These are phyloP conservation scores for Leccinum truebloodii DNA, from an alignment of 768 basidiomycete species.

Conservation along the genomic window DNA sequence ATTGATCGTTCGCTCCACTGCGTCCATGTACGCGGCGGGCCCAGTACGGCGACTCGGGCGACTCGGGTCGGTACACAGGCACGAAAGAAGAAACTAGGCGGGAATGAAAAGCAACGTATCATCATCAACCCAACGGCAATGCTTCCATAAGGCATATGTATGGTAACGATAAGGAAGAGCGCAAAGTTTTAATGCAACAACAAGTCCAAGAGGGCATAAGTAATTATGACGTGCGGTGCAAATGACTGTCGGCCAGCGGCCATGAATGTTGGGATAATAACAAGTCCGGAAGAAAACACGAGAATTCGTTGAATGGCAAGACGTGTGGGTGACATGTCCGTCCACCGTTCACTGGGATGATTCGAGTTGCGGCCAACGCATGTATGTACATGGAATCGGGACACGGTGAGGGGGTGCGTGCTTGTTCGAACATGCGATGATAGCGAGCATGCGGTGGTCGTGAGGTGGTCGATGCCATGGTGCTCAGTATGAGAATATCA, in stretches of 20 bases:
- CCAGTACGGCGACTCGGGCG: not conserved
- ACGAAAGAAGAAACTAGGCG: conserved; percentile 7
- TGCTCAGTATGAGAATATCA: conserved; percentile 70
- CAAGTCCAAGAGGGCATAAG: conserved; percentile 15
- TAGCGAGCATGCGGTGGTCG: conserved; percentile 11
- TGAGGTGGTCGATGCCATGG: conserved; percentile 7
- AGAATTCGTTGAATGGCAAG: conserved; percentile 1
- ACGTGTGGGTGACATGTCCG: conserved; percentile 12
- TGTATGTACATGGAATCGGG: not conserved
- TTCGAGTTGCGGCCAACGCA: not conserved
- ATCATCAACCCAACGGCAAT: not conserved
- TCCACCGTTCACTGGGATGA: conserved; percentile 3
- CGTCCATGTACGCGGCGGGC: not conserved
- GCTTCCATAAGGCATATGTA: not conserved
- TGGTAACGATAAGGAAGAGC: not conserved
- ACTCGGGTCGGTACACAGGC: not conserved
- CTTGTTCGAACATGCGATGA: not conserved
- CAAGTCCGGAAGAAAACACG: not conserved
- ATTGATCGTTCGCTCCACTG: not conserved
- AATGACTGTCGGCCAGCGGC: not conserved
- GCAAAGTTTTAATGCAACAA: conserved; percentile 6
- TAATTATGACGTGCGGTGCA: conserved; percentile 5
- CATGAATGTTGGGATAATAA: conserved; percentile 23
- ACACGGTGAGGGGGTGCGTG: not conserved
- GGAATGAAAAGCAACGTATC: conserved; percentile 18